Percentiles rank a stretch among this genome's conserved stretches.
Conservation (phyloP, 2,329 filamentous ascomycete genomes). For the Hypocreales sp. region DNA sequence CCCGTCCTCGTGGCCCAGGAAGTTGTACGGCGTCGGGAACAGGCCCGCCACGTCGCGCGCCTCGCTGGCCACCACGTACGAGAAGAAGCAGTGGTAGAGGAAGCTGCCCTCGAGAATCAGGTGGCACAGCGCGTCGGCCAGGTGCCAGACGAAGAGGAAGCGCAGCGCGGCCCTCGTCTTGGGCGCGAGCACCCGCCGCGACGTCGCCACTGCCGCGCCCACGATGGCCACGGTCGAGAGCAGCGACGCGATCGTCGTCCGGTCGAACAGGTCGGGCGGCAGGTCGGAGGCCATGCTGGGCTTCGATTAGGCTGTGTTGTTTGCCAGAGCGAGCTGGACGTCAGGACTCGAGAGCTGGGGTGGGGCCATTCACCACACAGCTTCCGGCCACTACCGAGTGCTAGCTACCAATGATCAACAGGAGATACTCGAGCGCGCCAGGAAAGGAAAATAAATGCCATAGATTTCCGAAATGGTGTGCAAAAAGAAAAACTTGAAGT, state of each 20-base stretch:
- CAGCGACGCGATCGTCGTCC: constrained; percentile 43
- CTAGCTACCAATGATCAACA: no score
- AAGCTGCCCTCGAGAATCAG: constrained; percentile 82
- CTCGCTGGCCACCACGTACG: constrained; percentile 20
- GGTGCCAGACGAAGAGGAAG: constrained; percentile 84
- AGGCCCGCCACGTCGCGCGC: constrained; percentile 12
- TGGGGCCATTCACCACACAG: no score
- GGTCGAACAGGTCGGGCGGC: constrained; percentile 42
- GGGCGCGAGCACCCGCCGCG: constrained; percentile 29
- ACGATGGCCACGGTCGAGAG: constrained; percentile 36
- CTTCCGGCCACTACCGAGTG: no score
- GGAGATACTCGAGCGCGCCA: no score
- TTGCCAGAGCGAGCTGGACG: no score
- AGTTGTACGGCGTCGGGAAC: constrained; percentile 36
- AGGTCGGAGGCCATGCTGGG: constrained; percentile 12
- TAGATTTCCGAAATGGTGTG: no score
- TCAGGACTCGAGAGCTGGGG: no score
- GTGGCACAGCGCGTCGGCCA: constrained; percentile 85
- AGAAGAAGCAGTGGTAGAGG: constrained; percentile 88
- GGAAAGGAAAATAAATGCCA: no score
- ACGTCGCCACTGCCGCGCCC: constrained; percentile 30
- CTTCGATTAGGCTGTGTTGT: no score
- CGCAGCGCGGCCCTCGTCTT: constrained; percentile 43
- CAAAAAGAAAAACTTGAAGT: neutral
- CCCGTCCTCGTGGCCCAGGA: constrained; percentile 27